Conservation (phyloP, 495 filamentous ascomycete species). For the Sordaria brevicollis region DNA sequence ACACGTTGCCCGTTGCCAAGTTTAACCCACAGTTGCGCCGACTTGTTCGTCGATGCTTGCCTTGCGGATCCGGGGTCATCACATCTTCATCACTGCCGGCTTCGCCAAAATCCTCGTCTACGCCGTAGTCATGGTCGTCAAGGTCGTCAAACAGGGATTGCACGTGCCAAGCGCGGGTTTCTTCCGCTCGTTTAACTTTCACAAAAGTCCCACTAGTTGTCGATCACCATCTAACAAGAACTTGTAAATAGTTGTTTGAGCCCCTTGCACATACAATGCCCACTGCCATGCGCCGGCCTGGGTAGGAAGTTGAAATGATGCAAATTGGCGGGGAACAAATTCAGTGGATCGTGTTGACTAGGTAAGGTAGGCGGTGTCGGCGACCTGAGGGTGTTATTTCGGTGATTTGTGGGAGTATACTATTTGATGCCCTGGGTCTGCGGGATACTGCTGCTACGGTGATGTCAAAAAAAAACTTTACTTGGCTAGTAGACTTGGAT, state of each 20-base stretch:
- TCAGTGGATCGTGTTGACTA: no score
- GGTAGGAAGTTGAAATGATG: not conserved
- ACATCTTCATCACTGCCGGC: no score
- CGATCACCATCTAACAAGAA: not conserved
- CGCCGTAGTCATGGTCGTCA: no score
- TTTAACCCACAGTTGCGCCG: no score
- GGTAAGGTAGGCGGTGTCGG: not conserved
- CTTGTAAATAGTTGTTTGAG: not conserved
- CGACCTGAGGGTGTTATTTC: not conserved
- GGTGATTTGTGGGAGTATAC: not conserved
- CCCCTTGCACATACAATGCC: not conserved
- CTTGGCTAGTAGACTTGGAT: no score
- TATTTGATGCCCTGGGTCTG: not conserved
- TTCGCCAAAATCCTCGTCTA: no score
- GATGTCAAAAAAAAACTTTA: no score
- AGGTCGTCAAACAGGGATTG: not conserved
- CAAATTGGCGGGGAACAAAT: not conserved
- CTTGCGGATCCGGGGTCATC: no score
- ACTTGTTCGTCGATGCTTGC: no score
- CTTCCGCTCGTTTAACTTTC: not conserved
- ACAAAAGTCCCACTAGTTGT: not conserved
- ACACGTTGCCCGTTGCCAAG: no score
- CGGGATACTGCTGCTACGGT: not conserved
- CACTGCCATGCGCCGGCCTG: no score
- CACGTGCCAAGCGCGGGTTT: not conserved